Percentiles rank a stretch among this genome's conserved stretches.
These are phyloP conservation scores for Macrotyloma uniflorum DNA, from an alignment of 306 rosid genomes.

Conservation along the genomic window DNA sequence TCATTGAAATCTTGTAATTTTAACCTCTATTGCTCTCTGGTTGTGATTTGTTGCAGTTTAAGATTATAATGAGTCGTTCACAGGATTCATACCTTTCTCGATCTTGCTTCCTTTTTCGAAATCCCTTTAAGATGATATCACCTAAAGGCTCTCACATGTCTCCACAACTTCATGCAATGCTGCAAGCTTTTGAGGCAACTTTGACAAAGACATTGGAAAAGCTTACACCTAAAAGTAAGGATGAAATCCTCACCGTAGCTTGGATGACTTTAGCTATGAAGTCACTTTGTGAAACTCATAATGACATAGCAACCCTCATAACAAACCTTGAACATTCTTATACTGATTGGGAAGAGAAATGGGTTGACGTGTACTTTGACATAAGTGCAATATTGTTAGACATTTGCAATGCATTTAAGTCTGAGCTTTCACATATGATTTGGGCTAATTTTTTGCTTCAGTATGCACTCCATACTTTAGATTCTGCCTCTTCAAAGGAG, in stretches of 20 bases:
- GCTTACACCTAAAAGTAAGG: constrained; percentile 61
- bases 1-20: too few species aligned
- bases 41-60: constrained; percentile 41
- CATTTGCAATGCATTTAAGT: constrained; percentile 73
- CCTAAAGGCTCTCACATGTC: constrained; percentile 69
- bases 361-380: constrained; percentile 86
- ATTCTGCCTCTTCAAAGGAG: constrained; percentile 54
- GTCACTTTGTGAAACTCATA: constrained; percentile 64
- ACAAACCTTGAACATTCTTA: constrained; percentile 71
- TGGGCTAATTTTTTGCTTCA: constrained; percentile 66
- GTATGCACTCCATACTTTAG: constrained; percentile 65
- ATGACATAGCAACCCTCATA: constrained; percentile 58
- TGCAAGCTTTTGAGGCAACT: constrained; percentile 65
- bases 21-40: too few species aligned
- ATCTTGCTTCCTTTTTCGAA: constrained; percentile 76
- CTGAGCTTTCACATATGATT: constrained; percentile 82
- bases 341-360: constrained; percentile 79
- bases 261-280: constrained; percentile 84
- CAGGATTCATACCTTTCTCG: constrained; percentile 70
- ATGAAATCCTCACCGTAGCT: constrained; percentile 71
- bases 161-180: constrained; percentile 49
- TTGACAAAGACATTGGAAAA: constrained; percentile 67
- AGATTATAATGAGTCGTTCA: constrained; percentile 64
- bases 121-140: constrained; percentile 67
- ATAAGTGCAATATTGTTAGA: constrained; percentile 79